Percentiles rank a stretch among this genome's conserved stretches.
These are phyloP conservation scores for Wallacemonas rigidus DNA, from an alignment of 208 protist genomes.

Conservation along the genomic window DNA sequence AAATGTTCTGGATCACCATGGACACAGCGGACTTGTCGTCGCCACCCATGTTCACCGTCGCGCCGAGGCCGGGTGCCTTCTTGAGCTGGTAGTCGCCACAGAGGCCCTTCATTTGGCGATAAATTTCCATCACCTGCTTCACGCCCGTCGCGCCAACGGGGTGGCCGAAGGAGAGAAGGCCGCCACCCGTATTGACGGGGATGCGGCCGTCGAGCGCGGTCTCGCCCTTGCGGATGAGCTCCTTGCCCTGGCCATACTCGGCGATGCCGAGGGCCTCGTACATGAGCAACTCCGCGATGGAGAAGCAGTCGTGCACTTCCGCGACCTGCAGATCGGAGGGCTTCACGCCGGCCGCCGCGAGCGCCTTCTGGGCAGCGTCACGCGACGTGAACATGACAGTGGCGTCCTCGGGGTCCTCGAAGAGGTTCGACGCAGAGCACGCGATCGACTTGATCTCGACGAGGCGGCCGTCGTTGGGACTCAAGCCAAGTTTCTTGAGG, in stretches of 20 bases:
- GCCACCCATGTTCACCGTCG: conserved; percentile 93
- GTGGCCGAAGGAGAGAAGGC: conserved; percentile 91
- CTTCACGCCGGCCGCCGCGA: conserved; percentile 62
- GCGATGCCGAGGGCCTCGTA: conserved; percentile 93
- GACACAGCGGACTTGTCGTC: conserved; percentile 93
- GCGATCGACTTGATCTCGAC: conserved; percentile 77
- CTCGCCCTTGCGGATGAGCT: conserved; percentile 77
- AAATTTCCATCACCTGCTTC: conserved; percentile 93
- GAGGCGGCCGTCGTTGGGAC: conserved; percentile 51
- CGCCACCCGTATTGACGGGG: conserved; percentile 92
- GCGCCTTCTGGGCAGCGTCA: conserved; percentile 72
- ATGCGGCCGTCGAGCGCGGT: conserved; percentile 77
- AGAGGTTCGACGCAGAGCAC: conserved; percentile 74
- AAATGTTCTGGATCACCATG: conserved; percentile 85
- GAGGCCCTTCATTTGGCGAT: conserved; percentile 92
- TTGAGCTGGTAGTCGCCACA: conserved; percentile 91
- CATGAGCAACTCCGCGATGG: conserved; percentile 91
- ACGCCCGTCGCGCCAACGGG: conserved; percentile 90
- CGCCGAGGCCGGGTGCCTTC: conserved; percentile 72
- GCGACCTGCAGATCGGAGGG: conserved; percentile 70
- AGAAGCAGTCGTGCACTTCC: conserved; percentile 95
- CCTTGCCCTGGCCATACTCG: conserved; percentile 79
- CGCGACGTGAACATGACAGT: conserved; percentile 78
- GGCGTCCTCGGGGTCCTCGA: conserved; percentile 64
- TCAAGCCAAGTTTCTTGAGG: conserved; percentile 78